Conservation (phyloP, 306 rosid species). For the Dalbergia oliveri region DNA sequence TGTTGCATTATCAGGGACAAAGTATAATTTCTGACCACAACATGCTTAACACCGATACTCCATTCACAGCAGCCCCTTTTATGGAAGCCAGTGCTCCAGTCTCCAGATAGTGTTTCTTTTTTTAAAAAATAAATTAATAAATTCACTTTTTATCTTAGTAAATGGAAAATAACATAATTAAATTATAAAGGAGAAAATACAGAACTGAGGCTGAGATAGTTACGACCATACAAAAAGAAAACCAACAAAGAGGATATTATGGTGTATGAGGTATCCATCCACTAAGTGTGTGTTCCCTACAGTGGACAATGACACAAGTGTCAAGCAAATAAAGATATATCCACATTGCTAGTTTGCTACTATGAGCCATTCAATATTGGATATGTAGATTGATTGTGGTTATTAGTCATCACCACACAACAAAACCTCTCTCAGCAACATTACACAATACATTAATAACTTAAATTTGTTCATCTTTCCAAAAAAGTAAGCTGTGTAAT, state of each 20-base stretch:
- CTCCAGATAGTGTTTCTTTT: not conserved
- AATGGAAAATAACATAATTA: conserved; percentile 13
- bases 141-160: conserved; percentile 9
- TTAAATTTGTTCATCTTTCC: conserved; percentile 3
- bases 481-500: conserved; percentile 39
- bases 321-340: conserved; percentile 34
- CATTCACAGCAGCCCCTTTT: conserved; percentile 19
- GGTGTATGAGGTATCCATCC: not conserved
- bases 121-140: too few species aligned
- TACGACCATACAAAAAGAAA: conserved; percentile 7
- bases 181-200: conserved; percentile 1
- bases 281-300: conserved; percentile 6
- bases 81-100: not conserved
- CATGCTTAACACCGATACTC: conserved; percentile 8
- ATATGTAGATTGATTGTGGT: conserved; percentile 12
- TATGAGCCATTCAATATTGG: conserved; percentile 15
- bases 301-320: conserved; percentile 4
- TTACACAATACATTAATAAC: conserved; percentile 37
- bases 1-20: not conserved
- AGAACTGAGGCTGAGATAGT: conserved; percentile 13
- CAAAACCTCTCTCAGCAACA: conserved; percentile 22
- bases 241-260: not conserved
- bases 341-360: not conserved
- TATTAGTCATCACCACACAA: conserved; percentile 15
- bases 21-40: conserved; percentile 1